Evolutionary conservation across 495 filamentous ascomycete species (phyloP).

Genomic region (Talaromyces trachyspermus): DNA sequence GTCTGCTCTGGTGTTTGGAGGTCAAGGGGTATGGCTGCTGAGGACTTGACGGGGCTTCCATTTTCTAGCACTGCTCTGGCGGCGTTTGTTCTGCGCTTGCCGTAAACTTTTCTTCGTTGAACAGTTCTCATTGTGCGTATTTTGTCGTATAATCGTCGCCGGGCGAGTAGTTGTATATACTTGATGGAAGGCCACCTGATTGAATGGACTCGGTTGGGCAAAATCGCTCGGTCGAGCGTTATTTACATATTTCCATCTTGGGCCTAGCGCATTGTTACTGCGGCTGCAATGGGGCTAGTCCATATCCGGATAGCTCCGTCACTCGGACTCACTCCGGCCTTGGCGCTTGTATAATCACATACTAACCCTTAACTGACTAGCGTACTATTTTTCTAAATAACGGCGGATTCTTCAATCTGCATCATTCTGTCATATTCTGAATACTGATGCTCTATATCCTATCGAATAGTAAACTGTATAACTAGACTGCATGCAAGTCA

Average conservation of each 20-base stretch:
- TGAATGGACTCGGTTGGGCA: no score
- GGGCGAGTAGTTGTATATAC: neutral
- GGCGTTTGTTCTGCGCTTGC: constrained; percentile 34
- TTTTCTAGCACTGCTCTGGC: constrained; percentile 36
- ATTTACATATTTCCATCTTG: constrained; percentile 24
- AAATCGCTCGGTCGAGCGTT: constrained; percentile 4
- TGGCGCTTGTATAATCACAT: no score
- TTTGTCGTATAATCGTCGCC: constrained; percentile 1
- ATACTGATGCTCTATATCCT: no score
- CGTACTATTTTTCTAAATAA: no score
- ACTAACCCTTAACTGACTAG: no score
- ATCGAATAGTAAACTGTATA: no score
- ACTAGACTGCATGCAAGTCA: no score
- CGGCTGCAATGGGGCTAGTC: constrained; percentile 1
- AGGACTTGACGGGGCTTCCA: constrained; percentile 20
- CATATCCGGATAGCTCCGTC: constrained; percentile 4
- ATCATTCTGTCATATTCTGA: neutral
- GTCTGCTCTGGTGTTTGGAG: neutral
- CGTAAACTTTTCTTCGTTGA: constrained; percentile 32
- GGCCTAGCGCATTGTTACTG: constrained; percentile 22
- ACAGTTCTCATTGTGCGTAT: constrained; percentile 18
- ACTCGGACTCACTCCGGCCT: neutral
- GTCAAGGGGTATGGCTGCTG: constrained; percentile 6
- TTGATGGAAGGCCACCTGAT: neutral
- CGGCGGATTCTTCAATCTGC: neutral